phyloP scores from a whole-genome alignment of 2,329 filamentous ascomycete species.

The Pseudogymnoascus sp. region DNA sequence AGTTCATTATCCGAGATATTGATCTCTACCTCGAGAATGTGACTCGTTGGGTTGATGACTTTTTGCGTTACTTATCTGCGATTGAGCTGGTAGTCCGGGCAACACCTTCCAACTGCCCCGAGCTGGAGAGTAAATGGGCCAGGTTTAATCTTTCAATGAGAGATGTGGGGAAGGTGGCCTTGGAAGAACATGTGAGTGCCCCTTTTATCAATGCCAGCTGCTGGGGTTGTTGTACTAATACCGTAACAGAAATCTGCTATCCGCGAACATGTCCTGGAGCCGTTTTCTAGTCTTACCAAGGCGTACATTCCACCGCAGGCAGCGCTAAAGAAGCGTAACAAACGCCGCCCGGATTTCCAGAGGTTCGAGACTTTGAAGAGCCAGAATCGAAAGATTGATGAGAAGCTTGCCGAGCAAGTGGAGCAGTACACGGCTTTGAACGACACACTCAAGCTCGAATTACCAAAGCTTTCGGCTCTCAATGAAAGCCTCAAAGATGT shows the following conservation, averaged over 20 bases:
- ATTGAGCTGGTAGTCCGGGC: conserved; percentile 78
- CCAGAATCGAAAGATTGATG: conserved; percentile 76
- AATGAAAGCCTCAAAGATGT: conserved; percentile 80
- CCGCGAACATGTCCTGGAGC: conserved; percentile 75
- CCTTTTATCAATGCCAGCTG: not conserved
- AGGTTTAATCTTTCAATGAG: conserved; percentile 81
- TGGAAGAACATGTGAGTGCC: conserved; percentile 72
- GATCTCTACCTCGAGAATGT: conserved; percentile 84
- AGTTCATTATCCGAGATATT: conserved; percentile 81
- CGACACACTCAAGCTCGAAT: conserved; percentile 84
- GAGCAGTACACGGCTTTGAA: conserved; percentile 82
- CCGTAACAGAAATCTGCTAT: conserved; percentile 51
- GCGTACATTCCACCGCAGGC: conserved; percentile 77
- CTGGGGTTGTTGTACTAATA: conserved; percentile 17
- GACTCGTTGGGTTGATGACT: conserved; percentile 70
- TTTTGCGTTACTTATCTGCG: conserved; percentile 70
- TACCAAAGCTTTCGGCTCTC: conserved; percentile 73
- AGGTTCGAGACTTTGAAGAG: conserved; percentile 71
- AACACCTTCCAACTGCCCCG: conserved; percentile 63
- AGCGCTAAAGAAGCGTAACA: conserved; percentile 90
- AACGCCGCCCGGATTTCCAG: conserved; percentile 84
- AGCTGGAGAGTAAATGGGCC: conserved; percentile 90
- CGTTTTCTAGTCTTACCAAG: conserved; percentile 70
- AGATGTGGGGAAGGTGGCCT: conserved; percentile 73
- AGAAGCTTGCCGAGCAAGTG: conserved; percentile 73